These are phyloP conservation scores for Pluteus cervinus DNA, from an alignment of 768 basidiomycete genomes.

Conservation along the genomic window DNA sequence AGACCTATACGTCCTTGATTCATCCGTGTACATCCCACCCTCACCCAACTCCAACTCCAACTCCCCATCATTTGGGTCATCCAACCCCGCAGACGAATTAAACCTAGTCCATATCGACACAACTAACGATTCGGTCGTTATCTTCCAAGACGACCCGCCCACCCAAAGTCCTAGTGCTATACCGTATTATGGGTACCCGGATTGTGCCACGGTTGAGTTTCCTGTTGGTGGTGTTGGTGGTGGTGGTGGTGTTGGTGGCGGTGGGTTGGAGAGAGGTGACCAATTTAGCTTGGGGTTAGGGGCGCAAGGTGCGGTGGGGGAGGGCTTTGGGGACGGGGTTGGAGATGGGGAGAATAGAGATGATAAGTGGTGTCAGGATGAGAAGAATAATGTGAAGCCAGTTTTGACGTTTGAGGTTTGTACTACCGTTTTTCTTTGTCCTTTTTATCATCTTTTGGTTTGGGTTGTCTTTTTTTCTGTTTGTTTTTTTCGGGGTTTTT, in stretches of 20 bases:
- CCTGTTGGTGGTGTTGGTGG: constrained; percentile 32
- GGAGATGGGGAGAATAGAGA: no score
- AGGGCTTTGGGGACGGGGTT: no score
- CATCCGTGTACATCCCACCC: no score
- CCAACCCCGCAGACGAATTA: constrained; percentile 37
- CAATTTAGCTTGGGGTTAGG: constrained; percentile 31
- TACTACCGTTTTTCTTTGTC: background rate
- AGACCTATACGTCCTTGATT: no score
- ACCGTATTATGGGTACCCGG: constrained; percentile 36
- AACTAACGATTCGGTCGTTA: background rate
- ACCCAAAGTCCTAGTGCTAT: no score
- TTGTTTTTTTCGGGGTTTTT: no score
- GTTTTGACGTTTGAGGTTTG: constrained; percentile 32
- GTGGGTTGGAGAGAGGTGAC: constrained; percentile 25
- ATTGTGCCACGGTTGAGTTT: constrained; percentile 39
- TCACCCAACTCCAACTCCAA: no score
- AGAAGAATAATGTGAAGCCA: constrained; percentile 30
- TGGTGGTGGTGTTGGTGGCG: constrained; percentile 26
- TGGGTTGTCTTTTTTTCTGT: constrained; percentile 37
- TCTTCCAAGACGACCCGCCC: no score
- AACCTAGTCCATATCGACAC: constrained; percentile 18
- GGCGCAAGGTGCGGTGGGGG: no score
- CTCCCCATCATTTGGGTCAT: no score
- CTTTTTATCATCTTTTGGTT: background rate
- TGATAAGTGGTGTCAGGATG: constrained; percentile 29